Conservation (phyloP, 2,329 filamentous ascomycete genomes). For the Grosmannia huntii region DNA sequence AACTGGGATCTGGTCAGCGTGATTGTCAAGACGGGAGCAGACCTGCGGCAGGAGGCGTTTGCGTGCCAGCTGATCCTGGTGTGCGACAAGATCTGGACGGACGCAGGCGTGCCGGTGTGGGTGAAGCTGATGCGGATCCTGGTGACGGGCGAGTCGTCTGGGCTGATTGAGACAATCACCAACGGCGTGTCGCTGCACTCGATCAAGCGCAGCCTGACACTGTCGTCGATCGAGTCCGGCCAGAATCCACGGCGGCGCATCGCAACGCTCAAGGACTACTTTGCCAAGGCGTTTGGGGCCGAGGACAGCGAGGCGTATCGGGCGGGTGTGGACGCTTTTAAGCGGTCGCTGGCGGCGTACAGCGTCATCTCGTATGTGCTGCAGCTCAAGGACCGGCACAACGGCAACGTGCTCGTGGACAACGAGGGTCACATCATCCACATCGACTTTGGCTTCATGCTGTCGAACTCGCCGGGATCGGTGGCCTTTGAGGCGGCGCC, state of each 20-base stretch:
- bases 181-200: slow-evolving; percentile 82
- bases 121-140: slow-evolving; percentile 79
- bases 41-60: slow-evolving; percentile 74
- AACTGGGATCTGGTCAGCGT: slow-evolving; percentile 82
- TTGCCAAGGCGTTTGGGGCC: slow-evolving; percentile 68
- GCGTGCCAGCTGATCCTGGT: slow-evolving; percentile 74
- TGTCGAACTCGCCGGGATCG: slow-evolving; percentile 72
- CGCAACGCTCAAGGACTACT: slow-evolving; percentile 71
- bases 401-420: slow-evolving; percentile 76
- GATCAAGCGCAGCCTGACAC: slow-evolving; percentile 67
- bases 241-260: slow-evolving; percentile 63
- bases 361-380: slow-evolving; percentile 75
- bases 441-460: slow-evolving; percentile 84
- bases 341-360: slow-evolving; percentile 70
- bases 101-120: slow-evolving; percentile 67
- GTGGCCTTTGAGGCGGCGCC: slow-evolving; percentile 80
- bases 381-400: slow-evolving; percentile 76
- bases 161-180: slow-evolving; percentile 77
- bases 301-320: slow-evolving; percentile 54
- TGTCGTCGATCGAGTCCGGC: slow-evolving; percentile 60
- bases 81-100: slow-evolving; percentile 70
- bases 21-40: slow-evolving; percentile 76
- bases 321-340: slow-evolving; percentile 65
- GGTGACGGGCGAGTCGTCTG: slow-evolving; percentile 73
- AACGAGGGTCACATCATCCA: slow-evolving; percentile 79